Conservation (phyloP, 2,329 filamentous ascomycete genomes). For the Botrytis byssoidea region DNA sequence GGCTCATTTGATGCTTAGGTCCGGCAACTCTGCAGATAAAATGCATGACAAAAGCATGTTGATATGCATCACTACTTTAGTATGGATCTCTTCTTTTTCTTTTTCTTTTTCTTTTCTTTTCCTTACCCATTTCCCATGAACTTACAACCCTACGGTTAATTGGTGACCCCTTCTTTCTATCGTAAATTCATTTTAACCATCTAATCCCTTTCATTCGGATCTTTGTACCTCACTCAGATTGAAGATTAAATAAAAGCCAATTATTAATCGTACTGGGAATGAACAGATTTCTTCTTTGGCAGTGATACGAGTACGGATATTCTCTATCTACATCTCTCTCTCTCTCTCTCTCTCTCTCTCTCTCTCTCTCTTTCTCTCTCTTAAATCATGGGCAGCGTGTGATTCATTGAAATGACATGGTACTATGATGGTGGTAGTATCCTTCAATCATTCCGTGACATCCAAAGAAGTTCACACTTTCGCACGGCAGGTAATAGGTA, state of each 20-base stretch:
- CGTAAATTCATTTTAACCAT: neutral
- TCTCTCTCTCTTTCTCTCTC: too few species aligned
- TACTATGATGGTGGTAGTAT: neutral
- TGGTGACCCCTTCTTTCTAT: neutral
- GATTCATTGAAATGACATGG: constrained; percentile 13
- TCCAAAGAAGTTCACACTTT: neutral
- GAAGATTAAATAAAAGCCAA: neutral
- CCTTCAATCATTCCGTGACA: neutral
- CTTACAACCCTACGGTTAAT: too few species aligned
- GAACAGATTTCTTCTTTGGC: neutral
- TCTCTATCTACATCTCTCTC: neutral
- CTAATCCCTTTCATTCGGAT: neutral
- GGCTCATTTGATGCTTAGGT: constrained; percentile 1
- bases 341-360: neutral
- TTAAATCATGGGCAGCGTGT: constrained; percentile 14
- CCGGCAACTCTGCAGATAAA: constrained; percentile 6
- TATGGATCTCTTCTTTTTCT: neutral
- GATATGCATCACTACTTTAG: constrained; percentile 9
- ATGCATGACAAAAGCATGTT: constrained; percentile 8
- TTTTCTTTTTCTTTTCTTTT: neutral
- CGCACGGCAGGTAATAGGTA: neutral
- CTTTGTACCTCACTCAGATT: neutral
- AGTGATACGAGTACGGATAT: constrained; percentile 16
- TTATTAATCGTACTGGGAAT: neutral
- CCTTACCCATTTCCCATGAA: neutral